Conservation (phyloP, 176 grass and related monocot genomes). For the Zea mays region Zm-B73-REFERENCE-NAM-5.0 NC_050101.1:5631001-5631500, state of each 20-base stretch:
- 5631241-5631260: background rate
- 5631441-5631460: constrained; percentile 9
- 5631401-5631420: background rate
- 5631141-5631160: constrained; percentile 75
- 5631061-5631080: constrained; percentile 2
- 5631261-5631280: constrained; percentile 2
- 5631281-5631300: constrained; percentile 12
- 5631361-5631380: background rate
- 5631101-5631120: constrained; percentile 78
- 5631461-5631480: background rate
- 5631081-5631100: constrained; percentile 1
- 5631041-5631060: constrained; percentile 9
- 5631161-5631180: constrained; percentile 91
- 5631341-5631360: background rate
- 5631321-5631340: constrained; percentile 33
- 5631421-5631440: background rate
- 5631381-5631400: background rate
- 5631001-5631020: constrained; percentile 73
- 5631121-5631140: constrained; percentile 86
- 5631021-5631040: background rate
- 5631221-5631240: constrained; percentile 36
- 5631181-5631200: constrained; percentile 99
- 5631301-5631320: constrained; percentile 10
- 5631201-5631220: constrained; percentile 99
- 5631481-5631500: background rate